Conservation (phyloP, 1,284 basidiomycete genomes). For the Puccinia novopanici region DNA sequence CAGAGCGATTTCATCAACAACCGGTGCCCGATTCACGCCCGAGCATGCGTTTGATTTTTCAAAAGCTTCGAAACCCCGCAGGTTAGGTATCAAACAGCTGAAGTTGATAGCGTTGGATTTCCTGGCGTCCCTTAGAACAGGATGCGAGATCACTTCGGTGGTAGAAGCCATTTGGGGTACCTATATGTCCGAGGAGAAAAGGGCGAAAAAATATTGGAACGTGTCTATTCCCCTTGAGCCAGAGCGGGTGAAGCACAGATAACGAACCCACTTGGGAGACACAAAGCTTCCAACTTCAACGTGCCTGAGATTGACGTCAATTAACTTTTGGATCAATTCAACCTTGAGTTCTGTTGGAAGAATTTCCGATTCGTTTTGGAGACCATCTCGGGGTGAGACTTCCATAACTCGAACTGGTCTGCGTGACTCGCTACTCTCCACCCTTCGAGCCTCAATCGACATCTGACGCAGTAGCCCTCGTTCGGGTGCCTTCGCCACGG, state of each 20-base stretch:
- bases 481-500: neutral
- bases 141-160: constrained; percentile 69
- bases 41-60: constrained; percentile 40
- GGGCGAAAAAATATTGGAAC: neutral
- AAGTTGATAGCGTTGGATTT: constrained; percentile 74
- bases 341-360: constrained; percentile 76
- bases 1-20: constrained; percentile 80
- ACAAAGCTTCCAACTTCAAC: constrained; percentile 92
- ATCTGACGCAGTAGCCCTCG: neutral
- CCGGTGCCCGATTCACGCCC: constrained; percentile 59
- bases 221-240: neutral
- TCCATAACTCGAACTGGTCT: constrained; percentile 69
- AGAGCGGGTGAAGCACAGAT: constrained; percentile 65
- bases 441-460: neutral
- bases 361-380: constrained; percentile 81
- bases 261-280: constrained; percentile 87
- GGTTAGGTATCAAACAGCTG: constrained; percentile 53
- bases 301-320: constrained; percentile 69
- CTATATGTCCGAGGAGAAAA: neutral
- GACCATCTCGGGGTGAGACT: constrained; percentile 86
- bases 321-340: constrained; percentile 76
- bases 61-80: constrained; percentile 53
- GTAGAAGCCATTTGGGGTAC: constrained; percentile 78
- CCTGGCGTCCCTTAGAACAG: constrained; percentile 82
- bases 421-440: neutral